Evolutionary conservation across 2,329 filamentous ascomycete genomes (phyloP).

Genomic region (Colletotrichum sp.): DNA sequence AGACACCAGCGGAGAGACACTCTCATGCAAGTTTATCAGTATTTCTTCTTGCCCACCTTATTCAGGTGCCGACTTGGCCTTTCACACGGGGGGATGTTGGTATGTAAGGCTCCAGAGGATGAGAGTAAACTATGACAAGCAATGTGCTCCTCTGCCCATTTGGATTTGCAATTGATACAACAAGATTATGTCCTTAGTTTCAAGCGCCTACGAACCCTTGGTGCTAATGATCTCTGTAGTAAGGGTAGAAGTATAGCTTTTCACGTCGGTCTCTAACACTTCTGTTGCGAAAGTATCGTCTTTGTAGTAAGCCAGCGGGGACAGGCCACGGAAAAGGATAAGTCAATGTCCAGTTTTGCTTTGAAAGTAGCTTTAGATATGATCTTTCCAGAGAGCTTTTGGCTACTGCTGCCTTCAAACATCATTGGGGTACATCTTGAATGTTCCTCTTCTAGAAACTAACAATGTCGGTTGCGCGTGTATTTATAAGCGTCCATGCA

Average conservation of each 20-base stretch:
- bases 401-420: background rate
- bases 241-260: background rate
- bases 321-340: background rate
- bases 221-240: background rate
- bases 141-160: background rate
- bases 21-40: background rate
- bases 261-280: background rate
- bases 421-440: background rate
- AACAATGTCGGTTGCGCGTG: background rate
- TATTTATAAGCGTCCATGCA: background rate
- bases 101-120: background rate
- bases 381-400: background rate
- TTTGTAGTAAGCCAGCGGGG: background rate
- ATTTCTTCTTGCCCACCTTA: background rate
- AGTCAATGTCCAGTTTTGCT: background rate
- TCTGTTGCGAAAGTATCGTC: background rate
- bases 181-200: background rate
- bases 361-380: background rate
- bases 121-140: background rate
- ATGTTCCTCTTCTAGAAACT: background rate
- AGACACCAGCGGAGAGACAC: background rate
- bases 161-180: background rate
- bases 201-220: background rate
- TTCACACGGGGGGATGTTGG: rapidly evolving
- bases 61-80: background rate